These are phyloP conservation scores for Lachnellula arida DNA, from an alignment of 2,329 filamentous ascomycete genomes.

Conservation along the genomic window DNA sequence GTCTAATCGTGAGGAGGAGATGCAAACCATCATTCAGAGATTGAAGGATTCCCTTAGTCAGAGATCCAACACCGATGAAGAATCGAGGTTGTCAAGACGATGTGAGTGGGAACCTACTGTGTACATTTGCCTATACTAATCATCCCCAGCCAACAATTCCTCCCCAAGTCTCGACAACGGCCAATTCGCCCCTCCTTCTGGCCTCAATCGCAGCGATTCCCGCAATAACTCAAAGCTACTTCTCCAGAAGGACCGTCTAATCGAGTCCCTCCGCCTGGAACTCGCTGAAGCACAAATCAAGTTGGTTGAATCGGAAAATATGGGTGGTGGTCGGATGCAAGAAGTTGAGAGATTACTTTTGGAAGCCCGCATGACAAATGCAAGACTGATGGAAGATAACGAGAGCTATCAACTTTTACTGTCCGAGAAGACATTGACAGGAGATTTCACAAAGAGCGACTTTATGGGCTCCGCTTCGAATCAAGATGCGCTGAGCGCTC, in stretches of 20 bases:
- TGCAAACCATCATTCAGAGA: conserved; percentile 84
- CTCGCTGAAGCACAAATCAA: conserved; percentile 95
- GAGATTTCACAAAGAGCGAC: conserved; percentile 80
- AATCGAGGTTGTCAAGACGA: conserved; percentile 54
- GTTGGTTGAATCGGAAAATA: conserved; percentile 88
- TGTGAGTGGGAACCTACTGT: conserved; percentile 38
- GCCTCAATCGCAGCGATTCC: conserved; percentile 81
- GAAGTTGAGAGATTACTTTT: conserved; percentile 88
- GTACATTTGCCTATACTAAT: conserved; percentile 14
- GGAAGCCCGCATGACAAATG: conserved; percentile 93
- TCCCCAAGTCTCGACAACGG: conserved; percentile 67
- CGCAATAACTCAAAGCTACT: conserved; percentile 85
- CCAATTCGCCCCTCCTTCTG: conserved; percentile 82
- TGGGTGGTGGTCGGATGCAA: conserved; percentile 79
- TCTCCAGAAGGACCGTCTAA: conserved; percentile 92
- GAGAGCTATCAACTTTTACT: conserved; percentile 95
- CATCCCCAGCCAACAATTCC: conserved; percentile 40
- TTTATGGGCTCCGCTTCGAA: conserved; percentile 64
- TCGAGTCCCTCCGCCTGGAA: conserved; percentile 86
- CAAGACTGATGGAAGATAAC: conserved; percentile 95
- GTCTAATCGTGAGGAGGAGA: conserved; percentile 77
- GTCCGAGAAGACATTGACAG: conserved; percentile 91
- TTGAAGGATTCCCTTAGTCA: conserved; percentile 86
- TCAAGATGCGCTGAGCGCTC: conserved; percentile 58
- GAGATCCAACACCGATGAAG: conserved; percentile 52